These are phyloP conservation scores for Claviceps pazoutovae DNA, from an alignment of 2,329 filamentous ascomycete genomes.

Conservation along the genomic window DNA sequence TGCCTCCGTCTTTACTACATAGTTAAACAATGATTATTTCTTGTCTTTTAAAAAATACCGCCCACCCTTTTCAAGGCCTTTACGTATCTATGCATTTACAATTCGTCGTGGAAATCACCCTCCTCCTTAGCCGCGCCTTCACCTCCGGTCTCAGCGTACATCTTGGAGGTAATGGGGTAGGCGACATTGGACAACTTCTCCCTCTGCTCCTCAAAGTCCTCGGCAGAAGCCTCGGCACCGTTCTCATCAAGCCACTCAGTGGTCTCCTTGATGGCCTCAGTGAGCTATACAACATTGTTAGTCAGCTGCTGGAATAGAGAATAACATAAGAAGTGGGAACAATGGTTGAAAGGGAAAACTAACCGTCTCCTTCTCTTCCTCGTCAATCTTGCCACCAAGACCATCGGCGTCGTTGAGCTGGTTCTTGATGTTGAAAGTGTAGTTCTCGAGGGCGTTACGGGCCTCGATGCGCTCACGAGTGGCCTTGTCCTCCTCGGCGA, in stretches of 20 bases:
- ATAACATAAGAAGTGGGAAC: neutral
- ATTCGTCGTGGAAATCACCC: constrained; percentile 62
- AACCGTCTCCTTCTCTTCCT: constrained; percentile 94
- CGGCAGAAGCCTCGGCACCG: constrained; percentile 65
- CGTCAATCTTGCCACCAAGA: constrained; percentile 94
- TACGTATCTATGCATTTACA: constrained; percentile 42
- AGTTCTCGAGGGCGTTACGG: constrained; percentile 96
- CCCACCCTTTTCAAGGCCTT: neutral
- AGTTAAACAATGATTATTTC: neutral
- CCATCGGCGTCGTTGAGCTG: constrained; percentile 95
- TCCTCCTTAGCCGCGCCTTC: constrained; percentile 47
- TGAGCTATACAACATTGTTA: constrained; percentile 43
- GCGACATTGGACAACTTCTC: constrained; percentile 96
- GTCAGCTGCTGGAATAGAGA: constrained; percentile 10
- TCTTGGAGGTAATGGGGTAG: constrained; percentile 98
- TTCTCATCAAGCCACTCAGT: constrained; percentile 97
- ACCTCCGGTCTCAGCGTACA: constrained; percentile 59
- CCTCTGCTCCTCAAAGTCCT: constrained; percentile 99
- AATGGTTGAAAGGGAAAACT: constrained; percentile 22
- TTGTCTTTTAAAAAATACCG: constrained; percentile 3
- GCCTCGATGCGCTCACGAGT: constrained; percentile 94
- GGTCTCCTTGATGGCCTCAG: constrained; percentile 93
- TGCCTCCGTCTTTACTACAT: neutral
- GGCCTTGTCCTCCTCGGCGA: constrained; percentile 97
- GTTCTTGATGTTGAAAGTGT: constrained; percentile 98